phyloP scores from a whole-genome alignment of 805 yeast genomes.

The Candida fluviatilis region DNA sequence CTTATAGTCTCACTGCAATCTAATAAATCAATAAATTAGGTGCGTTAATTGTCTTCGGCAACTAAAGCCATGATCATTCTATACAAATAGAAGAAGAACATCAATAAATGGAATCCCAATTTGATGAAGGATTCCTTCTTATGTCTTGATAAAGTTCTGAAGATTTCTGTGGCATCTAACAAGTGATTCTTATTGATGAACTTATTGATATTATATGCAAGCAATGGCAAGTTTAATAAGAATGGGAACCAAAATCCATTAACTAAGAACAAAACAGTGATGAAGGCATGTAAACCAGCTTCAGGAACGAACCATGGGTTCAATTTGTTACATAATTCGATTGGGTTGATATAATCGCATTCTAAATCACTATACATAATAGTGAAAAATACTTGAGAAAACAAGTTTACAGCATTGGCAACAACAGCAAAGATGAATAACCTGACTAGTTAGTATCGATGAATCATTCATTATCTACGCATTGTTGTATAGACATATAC shows the following conservation, averaged over 20 bases:
- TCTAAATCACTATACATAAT: constrained; percentile 94
- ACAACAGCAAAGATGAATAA: constrained; percentile 75
- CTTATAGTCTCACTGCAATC: background rate
- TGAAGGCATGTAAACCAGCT: constrained; percentile 73
- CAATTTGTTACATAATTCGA: constrained; percentile 89
- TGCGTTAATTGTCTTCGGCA: constrained; percentile 44
- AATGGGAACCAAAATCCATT: constrained; percentile 93
- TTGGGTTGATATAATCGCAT: constrained; percentile 95
- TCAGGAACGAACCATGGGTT: constrained; percentile 89
- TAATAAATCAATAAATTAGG: background rate
- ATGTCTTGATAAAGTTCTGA: constrained; percentile 88
- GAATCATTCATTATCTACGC: background rate
- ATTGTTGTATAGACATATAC: no score
- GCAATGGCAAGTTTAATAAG: constrained; percentile 74
- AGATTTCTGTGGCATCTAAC: constrained; percentile 95
- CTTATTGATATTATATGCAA: constrained; percentile 80
- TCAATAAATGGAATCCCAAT: constrained; percentile 81
- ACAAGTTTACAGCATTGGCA: constrained; percentile 81
- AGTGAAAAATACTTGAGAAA: constrained; percentile 90
- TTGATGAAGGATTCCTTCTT: constrained; percentile 89
- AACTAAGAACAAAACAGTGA: constrained; percentile 67
- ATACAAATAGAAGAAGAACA: constrained; percentile 95
- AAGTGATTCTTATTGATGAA: constrained; percentile 75
- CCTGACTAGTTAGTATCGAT: constrained; percentile 26
- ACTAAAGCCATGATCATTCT: constrained; percentile 94